Evolutionary conservation across 1,284 basidiomycete species (phyloP), one percentile per base, ranked within the genome.

Genomic region (Apiotrichum montevideense): DNA sequence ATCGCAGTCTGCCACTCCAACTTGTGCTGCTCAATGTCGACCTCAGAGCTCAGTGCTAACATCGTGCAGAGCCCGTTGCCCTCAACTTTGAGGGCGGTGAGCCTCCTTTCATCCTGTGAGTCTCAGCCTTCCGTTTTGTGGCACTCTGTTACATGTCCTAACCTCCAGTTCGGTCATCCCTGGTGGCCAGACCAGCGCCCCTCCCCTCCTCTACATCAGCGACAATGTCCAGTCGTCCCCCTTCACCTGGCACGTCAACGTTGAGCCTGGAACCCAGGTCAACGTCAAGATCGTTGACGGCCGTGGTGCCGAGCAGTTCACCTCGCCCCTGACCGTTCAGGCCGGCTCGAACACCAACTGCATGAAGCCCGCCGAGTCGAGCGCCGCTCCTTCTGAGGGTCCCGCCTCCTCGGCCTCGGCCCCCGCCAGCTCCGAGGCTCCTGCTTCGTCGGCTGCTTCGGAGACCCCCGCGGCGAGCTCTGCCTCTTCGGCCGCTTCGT

Each of bases 81-180:
- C 46, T 75, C 59, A 51, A 63, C 14, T 70, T 66, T 62, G 53
- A 60, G 35, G 71, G 66, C 29, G 71, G 71, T 57, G 62, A 53
- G 13, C 40, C 61, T 34, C 72, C 72, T 39, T 75, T 59, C 70
- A 70, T 71, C 55, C 56, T 75, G 73, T 75, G 52, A 70, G 73
- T 73, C 14, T 14, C 29, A 29, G 29, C 29, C 29, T 29, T 29
- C 29, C 29, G 29, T 29, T 3, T 29, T 29, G 29, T 29, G 29
- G 29, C 29, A 29, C n/a, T 6, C 37, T 34, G 33, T n/a, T 34
- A 32, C 50, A 39, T 43, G n/a, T 29, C 40, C 33, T 15, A 45
- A 3, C 51, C 11, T n/a, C 44, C 64, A 75, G 73, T 41, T 68
- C 67, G 47, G 68, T 63, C 47, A 69, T 73, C 54, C 72, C 71